phyloP scores from a whole-genome alignment of 2,329 filamentous ascomycete species.

The Trichoderma sp. region DNA sequence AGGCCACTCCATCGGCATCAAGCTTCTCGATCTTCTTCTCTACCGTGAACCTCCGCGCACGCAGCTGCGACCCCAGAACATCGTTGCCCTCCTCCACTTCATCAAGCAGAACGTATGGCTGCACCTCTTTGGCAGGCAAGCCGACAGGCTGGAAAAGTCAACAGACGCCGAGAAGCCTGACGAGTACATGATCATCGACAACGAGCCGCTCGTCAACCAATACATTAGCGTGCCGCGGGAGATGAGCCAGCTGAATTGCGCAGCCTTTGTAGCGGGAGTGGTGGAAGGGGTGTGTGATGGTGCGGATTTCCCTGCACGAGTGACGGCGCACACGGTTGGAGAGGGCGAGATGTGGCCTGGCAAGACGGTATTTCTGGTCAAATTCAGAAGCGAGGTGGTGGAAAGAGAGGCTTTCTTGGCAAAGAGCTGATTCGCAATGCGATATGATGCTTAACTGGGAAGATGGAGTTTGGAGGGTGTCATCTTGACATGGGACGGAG shows the following conservation, averaged over 20 bases:
- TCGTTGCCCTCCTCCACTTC: constrained; percentile 90
- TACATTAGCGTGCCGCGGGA: constrained; percentile 93
- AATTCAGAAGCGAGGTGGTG: constrained; percentile 87
- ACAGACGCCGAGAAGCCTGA: constrained; percentile 79
- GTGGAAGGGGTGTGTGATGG: constrained; percentile 96
- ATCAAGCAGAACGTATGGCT: constrained; percentile 92
- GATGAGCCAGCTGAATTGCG: constrained; percentile 95
- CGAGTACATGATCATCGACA: constrained; percentile 99
- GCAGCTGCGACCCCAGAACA: constrained; percentile 77
- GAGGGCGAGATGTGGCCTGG: constrained; percentile 89
- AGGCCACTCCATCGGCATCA: constrained; percentile 91
- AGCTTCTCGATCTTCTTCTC: constrained; percentile 91
- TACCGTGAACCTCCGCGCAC: constrained; percentile 74
- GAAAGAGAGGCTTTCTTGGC: constrained; percentile 85
- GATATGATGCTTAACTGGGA: not conserved
- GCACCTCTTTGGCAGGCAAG: constrained; percentile 86
- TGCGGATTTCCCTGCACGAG: constrained; percentile 82
- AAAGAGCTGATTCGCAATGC: constrained; percentile 46
- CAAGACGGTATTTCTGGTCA: constrained; percentile 92
- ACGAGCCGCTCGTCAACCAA: constrained; percentile 92
- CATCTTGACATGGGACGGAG: constrained; percentile 29
- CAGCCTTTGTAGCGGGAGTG: constrained; percentile 91
- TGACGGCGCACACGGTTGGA: constrained; percentile 80
- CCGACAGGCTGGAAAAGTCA: constrained; percentile 89
- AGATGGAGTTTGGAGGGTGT: constrained; percentile 16